Percentiles rank a stretch among this genome's conserved stretches.
Evolutionary conservation across 768 basidiomycete genomes (phyloP).

Genomic region (Amanita molliuscula): DNA sequence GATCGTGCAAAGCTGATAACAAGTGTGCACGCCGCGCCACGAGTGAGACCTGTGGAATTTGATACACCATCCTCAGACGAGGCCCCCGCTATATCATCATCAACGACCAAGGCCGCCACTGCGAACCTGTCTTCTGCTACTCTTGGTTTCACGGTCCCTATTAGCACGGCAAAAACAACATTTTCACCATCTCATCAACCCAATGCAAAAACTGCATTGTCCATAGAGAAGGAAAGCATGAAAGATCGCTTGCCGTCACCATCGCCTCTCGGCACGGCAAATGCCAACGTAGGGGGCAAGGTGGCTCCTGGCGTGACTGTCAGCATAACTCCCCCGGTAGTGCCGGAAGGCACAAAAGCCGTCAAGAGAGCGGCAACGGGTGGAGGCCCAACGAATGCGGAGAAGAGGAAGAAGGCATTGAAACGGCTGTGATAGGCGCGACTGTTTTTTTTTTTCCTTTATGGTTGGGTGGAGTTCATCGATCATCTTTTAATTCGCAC

Average conservation of each 20-base stretch:
- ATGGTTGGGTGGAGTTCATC: not conserved
- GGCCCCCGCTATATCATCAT: conserved; percentile 13
- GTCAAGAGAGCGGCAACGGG: conserved; percentile 60
- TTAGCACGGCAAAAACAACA: conserved; percentile 31
- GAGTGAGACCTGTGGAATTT: conserved; percentile 65
- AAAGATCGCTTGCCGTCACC: conserved; percentile 63
- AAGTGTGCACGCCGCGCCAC: conserved; percentile 82
- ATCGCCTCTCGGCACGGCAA: conserved; percentile 59
- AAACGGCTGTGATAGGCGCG: conserved; percentile 47
- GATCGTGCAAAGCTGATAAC: conserved; percentile 83
- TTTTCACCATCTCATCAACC: not conserved
- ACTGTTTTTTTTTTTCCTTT: not conserved
- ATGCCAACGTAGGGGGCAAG: conserved; percentile 50
- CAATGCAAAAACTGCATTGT: conserved; percentile 8
- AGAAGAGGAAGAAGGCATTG: conserved; percentile 85
- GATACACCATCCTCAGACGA: conserved; percentile 28
- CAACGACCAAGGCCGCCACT: conserved; percentile 12
- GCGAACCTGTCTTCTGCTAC: conserved; percentile 15
- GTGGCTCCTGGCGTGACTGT: conserved; percentile 22
- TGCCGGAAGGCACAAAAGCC: conserved; percentile 41
- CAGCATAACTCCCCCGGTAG: conserved; percentile 21
- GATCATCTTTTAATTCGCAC: not conserved
- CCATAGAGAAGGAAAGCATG: conserved; percentile 28
- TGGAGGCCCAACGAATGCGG: conserved; percentile 40
- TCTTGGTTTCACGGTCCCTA: conserved; percentile 28